These are phyloP conservation scores for Moricandia moricandioides DNA, from an alignment of 345 rosid species.

Conservation along the genomic window DNA sequence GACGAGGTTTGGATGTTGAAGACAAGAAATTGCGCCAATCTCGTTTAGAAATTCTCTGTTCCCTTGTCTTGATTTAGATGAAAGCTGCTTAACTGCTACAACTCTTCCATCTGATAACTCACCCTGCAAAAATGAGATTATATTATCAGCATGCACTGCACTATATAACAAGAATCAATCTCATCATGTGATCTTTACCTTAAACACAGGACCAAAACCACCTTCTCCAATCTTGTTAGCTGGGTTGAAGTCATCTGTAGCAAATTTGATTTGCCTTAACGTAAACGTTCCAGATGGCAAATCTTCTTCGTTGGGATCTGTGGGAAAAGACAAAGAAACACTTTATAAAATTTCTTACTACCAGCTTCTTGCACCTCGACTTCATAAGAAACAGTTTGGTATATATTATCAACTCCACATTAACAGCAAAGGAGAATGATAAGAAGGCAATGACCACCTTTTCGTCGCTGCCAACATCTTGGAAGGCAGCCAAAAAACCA, in stretches of 20 bases:
- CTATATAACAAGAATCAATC: constrained; percentile 2
- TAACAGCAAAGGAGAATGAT: neutral
- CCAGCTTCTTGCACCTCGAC: neutral
- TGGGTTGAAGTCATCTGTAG: constrained; percentile 50
- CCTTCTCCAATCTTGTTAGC: constrained; percentile 66
- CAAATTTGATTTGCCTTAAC: constrained; percentile 53
- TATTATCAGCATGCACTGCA: constrained; percentile 1
- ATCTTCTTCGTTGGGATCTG: constrained; percentile 39
- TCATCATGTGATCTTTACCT: constrained; percentile 37
- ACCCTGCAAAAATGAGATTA: constrained; percentile 38
- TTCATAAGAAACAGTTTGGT: neutral
- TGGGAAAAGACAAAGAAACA: neutral
- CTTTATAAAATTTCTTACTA: constrained; percentile 8
- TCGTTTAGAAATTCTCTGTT: constrained; percentile 70
- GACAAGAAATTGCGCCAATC: constrained; percentile 62
- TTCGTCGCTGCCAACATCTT: constrained; percentile 5
- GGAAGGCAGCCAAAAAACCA: constrained; percentile 48
- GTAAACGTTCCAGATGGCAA: constrained; percentile 48
- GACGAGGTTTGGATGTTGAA: constrained; percentile 78
- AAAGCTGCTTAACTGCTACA: constrained; percentile 71
- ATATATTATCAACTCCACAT: neutral
- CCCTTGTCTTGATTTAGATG: constrained; percentile 70
- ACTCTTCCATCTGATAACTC: constrained; percentile 52
- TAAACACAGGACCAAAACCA: constrained; percentile 65
- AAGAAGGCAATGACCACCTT: constrained; percentile 21